Evolutionary conservation across 2,329 filamentous ascomycete genomes (phyloP).

Genomic region (Neonectria coccinea): DNA sequence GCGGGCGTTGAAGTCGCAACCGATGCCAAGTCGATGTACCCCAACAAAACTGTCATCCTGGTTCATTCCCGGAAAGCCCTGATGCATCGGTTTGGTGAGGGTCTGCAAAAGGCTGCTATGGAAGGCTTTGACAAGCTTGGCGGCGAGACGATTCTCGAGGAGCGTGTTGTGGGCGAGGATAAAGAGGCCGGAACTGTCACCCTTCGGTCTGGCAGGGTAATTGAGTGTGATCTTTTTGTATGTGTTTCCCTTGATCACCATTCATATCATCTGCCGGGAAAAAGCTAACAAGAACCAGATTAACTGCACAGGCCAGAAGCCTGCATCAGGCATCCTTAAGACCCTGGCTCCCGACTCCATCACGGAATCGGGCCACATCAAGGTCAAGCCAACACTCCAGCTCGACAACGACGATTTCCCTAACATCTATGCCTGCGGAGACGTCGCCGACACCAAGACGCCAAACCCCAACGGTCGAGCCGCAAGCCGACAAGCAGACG

Average conservation of each 20-base stretch:
- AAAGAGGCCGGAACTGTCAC: constrained; percentile 54
- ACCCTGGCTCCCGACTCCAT: constrained; percentile 58
- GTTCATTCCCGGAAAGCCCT: constrained; percentile 67
- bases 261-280: not conserved
- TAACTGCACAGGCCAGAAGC: constrained; percentile 69
- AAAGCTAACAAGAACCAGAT: constrained; percentile 54
- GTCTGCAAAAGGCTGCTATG: constrained; percentile 54
- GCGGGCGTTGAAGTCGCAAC: constrained; percentile 72
- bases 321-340: constrained; percentile 63
- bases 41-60: constrained; percentile 66
- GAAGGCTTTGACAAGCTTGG: constrained; percentile 60
- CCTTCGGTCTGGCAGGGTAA: constrained; percentile 57
- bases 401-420: constrained; percentile 60
- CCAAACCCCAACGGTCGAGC: constrained; percentile 66
- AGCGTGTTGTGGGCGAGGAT: constrained; percentile 56
- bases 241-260: constrained; percentile 23
- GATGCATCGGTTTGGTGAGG: constrained; percentile 64
- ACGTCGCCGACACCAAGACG: constrained; percentile 66
- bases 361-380: constrained; percentile 61
- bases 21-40: constrained; percentile 68
- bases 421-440: constrained; percentile 72
- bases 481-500: constrained; percentile 63
- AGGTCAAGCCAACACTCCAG: constrained; percentile 68
- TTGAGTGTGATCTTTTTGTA: constrained; percentile 65
- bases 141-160: constrained; percentile 63